A percentile compares a stretch with the other conserved stretches of the same genome.
These are phyloP conservation scores for Boletus rubescentipes DNA, from an alignment of 768 basidiomycete species.

Conservation along the genomic window DNA sequence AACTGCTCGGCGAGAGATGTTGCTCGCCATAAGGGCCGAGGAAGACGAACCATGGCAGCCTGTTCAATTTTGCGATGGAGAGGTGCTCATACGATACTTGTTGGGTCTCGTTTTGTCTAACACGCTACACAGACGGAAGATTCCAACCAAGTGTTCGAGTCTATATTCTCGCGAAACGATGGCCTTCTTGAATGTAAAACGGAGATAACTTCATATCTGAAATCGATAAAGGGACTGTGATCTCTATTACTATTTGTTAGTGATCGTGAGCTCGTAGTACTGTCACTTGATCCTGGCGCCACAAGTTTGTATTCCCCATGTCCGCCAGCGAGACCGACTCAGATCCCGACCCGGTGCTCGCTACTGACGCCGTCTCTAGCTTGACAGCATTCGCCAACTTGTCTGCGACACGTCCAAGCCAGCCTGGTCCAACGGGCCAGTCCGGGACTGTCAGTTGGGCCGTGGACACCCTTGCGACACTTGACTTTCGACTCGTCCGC, in stretches of 20 bases:
- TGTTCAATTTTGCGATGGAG: conserved; percentile 61
- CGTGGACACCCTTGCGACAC: conserved; percentile 20
- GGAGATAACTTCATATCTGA: conserved; percentile 56
- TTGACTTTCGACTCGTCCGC: conserved; percentile 32
- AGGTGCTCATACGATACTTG: conserved; percentile 44
- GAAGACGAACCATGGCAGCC: conserved; percentile 78
- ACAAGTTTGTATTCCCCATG: conserved; percentile 18
- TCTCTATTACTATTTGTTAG: neutral
- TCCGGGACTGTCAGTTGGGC: conserved; percentile 23
- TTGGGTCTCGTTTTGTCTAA: conserved; percentile 5
- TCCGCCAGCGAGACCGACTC: conserved; percentile 57
- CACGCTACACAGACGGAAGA: conserved; percentile 49
- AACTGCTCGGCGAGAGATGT: conserved; percentile 70
- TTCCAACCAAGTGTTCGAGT: conserved; percentile 56
- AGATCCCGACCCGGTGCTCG: conserved; percentile 42
- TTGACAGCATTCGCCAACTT: conserved; percentile 19
- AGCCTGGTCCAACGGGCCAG: neutral
- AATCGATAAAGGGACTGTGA: conserved; percentile 55
- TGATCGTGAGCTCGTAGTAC: conserved; percentile 2
- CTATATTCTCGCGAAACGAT: conserved; percentile 59
- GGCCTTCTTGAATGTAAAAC: conserved; percentile 53
- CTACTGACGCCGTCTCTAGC: conserved; percentile 14
- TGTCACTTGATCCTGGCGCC: neutral
- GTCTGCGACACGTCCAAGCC: conserved; percentile 11
- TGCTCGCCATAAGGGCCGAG: conserved; percentile 68